A percentile compares a stretch with the other conserved stretches of the same genome.
These are phyloP conservation scores for Pythium periplocum DNA, from an alignment of 352 stramenopile species.

Conservation along the genomic window DNA sequence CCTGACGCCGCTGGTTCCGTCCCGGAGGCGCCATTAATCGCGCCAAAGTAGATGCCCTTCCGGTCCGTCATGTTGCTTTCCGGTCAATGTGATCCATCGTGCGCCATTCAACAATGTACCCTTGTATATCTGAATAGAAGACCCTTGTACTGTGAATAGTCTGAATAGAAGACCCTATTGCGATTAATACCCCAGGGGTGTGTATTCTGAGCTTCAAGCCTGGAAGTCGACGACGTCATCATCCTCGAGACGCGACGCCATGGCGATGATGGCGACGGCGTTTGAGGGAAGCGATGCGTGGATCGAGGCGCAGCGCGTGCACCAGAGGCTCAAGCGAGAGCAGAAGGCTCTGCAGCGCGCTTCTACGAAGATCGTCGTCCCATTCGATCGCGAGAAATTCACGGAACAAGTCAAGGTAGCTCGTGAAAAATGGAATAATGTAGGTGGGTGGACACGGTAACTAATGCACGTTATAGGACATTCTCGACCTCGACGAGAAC, in stretches of 20 bases:
- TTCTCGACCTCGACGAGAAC: slow-evolving; percentile 59
- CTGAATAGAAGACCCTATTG: slow-evolving; percentile 6
- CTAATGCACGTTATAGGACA: slow-evolving; percentile 19
- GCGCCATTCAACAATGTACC: too few relatives aligned
- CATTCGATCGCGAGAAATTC: slow-evolving; percentile 62
- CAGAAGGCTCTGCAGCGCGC: slow-evolving; percentile 25
- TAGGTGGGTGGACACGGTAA: not conserved
- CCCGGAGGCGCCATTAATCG: slow-evolving; percentile 32
- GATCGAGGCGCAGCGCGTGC: slow-evolving; percentile 33
- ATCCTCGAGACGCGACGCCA: slow-evolving; percentile 6
- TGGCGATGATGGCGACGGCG: slow-evolving; percentile 13
- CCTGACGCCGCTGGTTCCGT: slow-evolving; percentile 1
- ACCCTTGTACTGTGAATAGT: not conserved
- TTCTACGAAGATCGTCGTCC: slow-evolving; percentile 27
- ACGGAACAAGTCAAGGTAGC: slow-evolving; percentile 44
- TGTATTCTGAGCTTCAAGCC: too few relatives aligned
- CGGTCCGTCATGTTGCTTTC: slow-evolving; percentile 47
- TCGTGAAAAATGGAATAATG: not conserved
- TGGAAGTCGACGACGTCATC: slow-evolving; percentile 4
- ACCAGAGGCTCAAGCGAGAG: slow-evolving; percentile 32
- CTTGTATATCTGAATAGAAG: too few relatives aligned
- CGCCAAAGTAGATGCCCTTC: slow-evolving; percentile 80
- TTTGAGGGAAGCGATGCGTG: slow-evolving; percentile 58
- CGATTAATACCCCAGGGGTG: too few relatives aligned
- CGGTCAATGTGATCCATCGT: not conserved